A percentile compares a stretch with the other conserved stretches of the same genome.
Evolutionary conservation across 139 green algal species (phyloP).

Genomic region (Penium margaritaceum): DNA sequence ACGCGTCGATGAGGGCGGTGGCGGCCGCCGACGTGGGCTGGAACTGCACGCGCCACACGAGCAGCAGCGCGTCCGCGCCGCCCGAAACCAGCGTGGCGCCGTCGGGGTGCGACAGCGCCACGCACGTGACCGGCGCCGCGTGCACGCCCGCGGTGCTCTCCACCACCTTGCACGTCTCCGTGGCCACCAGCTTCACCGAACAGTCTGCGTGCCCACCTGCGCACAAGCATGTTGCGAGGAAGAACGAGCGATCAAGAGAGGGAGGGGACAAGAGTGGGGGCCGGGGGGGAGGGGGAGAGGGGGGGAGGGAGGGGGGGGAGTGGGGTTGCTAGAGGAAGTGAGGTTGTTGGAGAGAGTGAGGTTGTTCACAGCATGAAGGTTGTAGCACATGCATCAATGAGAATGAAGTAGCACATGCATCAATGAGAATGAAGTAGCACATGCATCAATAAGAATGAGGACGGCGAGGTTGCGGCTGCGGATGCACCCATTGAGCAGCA

Average conservation of each 20-base stretch:
- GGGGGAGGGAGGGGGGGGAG: background rate
- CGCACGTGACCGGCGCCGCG: constrained; percentile 56
- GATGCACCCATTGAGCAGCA: too few relatives aligned
- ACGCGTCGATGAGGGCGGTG: background rate
- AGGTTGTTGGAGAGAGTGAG: too few relatives aligned
- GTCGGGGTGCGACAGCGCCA: constrained; percentile 48
- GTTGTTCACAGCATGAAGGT: too few relatives aligned
- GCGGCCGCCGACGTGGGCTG: background rate
- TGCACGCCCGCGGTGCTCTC: constrained; percentile 54
- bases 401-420: too few relatives aligned
- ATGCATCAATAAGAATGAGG: too few relatives aligned
- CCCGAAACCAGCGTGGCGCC: constrained; percentile 52
- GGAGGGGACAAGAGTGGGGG: too few relatives aligned
- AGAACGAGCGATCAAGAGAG: too few relatives aligned
- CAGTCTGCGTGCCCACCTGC: constrained; percentile 35
- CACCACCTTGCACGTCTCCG: constrained; percentile 41
- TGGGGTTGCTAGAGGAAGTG: too few relatives aligned
- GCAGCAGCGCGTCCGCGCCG: constrained; percentile 54
- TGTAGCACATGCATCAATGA: too few relatives aligned
- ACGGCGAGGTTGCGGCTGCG: too few relatives aligned
- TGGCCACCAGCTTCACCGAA: constrained; percentile 29
- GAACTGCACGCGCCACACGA: constrained; percentile 54
- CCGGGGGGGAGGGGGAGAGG: constrained; percentile 3
- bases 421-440: too few relatives aligned
- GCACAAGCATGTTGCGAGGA: too few relatives aligned